Conservation (phyloP, 495 filamentous ascomycete genomes). For the Acidiella bohemica region DNA sequence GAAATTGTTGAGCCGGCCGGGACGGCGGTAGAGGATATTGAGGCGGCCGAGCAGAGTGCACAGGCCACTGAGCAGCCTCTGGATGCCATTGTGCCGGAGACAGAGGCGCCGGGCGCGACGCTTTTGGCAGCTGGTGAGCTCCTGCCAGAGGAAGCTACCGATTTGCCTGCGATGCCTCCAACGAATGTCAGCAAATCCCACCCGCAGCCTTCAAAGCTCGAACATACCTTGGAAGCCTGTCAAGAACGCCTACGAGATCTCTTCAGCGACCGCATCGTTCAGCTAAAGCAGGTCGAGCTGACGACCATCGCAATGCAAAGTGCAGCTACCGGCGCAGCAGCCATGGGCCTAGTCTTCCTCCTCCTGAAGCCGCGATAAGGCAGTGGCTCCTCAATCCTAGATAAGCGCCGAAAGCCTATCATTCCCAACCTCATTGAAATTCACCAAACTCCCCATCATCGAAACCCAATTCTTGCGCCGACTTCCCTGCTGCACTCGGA, state of each 20-base stretch:
- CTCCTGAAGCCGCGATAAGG: slow-evolving; percentile 39
- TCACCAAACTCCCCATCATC: slow-evolving; percentile 42
- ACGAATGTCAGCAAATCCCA: not conserved
- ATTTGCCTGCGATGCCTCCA: not conserved
- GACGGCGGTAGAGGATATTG: slow-evolving; percentile 2
- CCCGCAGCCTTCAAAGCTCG: not conserved
- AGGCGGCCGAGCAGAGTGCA: slow-evolving; percentile 2
- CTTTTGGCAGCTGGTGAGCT: slow-evolving; percentile 3
- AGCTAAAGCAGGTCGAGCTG: slow-evolving; percentile 57
- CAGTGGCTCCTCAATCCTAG: too few species aligned
- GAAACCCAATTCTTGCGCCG: slow-evolving; percentile 34
- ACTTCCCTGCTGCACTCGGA: slow-evolving; percentile 24
- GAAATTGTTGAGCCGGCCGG: slow-evolving; percentile 6
- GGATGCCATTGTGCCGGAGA: not conserved
- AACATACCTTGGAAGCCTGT: not conserved
- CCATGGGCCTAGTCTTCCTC: slow-evolving; percentile 46
- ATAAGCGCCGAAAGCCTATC: too few species aligned
- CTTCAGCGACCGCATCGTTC: slow-evolving; percentile 56
- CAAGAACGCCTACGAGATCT: slow-evolving; percentile 33
- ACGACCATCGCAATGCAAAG: slow-evolving; percentile 59
- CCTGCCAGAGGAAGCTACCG: slow-evolving; percentile 10
- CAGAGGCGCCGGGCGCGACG: not conserved
- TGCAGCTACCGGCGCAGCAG: slow-evolving; percentile 54
- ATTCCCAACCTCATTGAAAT: slow-evolving; percentile 37
- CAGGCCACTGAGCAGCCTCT: not conserved